These are phyloP conservation scores for Aspergillus carlsbadensis DNA, from an alignment of 495 filamentous ascomycete species.

Conservation along the genomic window DNA sequence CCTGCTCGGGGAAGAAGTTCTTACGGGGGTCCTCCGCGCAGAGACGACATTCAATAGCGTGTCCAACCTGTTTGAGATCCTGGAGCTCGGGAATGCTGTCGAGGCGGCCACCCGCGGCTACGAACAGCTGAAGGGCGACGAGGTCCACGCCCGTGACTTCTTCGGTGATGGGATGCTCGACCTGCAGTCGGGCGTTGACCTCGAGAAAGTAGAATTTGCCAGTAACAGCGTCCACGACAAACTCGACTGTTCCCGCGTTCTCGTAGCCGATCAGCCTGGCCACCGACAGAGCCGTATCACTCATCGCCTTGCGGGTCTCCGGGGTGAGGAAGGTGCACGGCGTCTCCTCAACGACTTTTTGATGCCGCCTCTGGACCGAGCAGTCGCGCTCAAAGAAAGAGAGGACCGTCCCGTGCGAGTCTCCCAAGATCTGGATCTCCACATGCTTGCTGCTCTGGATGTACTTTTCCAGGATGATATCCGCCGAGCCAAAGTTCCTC, in stretches of 20 bases:
- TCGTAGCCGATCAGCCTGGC: constrained; percentile 79
- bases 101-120: constrained; percentile 62
- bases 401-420: constrained; percentile 70
- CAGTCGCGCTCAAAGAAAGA: constrained; percentile 78
- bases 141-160: constrained; percentile 85
- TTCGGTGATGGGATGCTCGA: constrained; percentile 92
- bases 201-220: constrained; percentile 92
- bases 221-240: constrained; percentile 84
- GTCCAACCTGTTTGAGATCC: constrained; percentile 62
- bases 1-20: constrained; percentile 83
- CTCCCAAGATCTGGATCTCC: constrained; percentile 88
- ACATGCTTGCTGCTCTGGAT: constrained; percentile 82
- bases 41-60: constrained; percentile 83
- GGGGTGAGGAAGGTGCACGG: constrained; percentile 74
- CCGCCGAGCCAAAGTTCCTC: constrained; percentile 79
- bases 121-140: constrained; percentile 80
- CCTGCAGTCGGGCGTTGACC: constrained; percentile 90
- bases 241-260: constrained; percentile 90
- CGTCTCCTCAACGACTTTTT: constrained; percentile 93
- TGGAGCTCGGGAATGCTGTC: constrained; percentile 68
- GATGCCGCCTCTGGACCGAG: constrained; percentile 77
- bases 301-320: constrained; percentile 67
- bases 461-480: constrained; percentile 83
- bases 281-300: constrained; percentile 74
- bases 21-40: constrained; percentile 83